phyloP scores from a whole-genome alignment of 1,139 yeast species.

The Zygoascus hellenicus region DNA sequence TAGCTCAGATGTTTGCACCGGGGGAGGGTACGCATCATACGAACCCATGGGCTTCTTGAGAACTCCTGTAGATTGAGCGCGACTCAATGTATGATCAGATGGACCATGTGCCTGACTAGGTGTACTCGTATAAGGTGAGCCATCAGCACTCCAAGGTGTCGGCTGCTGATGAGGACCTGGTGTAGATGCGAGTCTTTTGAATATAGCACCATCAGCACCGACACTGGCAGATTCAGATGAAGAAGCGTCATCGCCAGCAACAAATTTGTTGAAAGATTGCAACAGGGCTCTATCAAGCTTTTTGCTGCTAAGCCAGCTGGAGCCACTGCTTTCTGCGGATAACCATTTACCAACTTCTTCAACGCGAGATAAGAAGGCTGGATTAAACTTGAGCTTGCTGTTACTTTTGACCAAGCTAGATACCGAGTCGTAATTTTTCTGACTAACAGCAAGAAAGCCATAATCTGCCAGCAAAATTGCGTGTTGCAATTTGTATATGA shows the following conservation, averaged over 20 bases:
- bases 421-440: conserved; percentile 52
- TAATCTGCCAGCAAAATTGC: conserved; percentile 61
- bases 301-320: conserved; percentile 58
- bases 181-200: conserved; percentile 15
- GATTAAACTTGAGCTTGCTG: conserved; percentile 34
- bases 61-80: conserved; percentile 9
- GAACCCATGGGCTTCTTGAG: conserved; percentile 1
- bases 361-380: conserved; percentile 37
- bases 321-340: conserved; percentile 38
- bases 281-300: conserved; percentile 77
- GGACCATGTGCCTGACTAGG: conserved; percentile 10
- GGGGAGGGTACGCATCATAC: not conserved
- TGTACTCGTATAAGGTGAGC: conserved; percentile 2
- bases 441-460: conserved; percentile 53
- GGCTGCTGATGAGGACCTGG: conserved; percentile 5
- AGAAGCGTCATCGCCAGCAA: conserved; percentile 71
- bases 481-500: conserved; percentile 53
- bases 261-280: conserved; percentile 71
- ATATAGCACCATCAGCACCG: conserved; percentile 13
- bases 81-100: conserved; percentile 5
- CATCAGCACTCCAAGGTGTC: conserved; percentile 4
- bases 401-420: conserved; percentile 41
- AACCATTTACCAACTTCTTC: conserved; percentile 30
- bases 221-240: conserved; percentile 5
- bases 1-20: not conserved